Evolutionary conservation across 2,329 filamentous ascomycete genomes (phyloP).

Genomic region (Thermothelomyces thermophilus): DNA sequence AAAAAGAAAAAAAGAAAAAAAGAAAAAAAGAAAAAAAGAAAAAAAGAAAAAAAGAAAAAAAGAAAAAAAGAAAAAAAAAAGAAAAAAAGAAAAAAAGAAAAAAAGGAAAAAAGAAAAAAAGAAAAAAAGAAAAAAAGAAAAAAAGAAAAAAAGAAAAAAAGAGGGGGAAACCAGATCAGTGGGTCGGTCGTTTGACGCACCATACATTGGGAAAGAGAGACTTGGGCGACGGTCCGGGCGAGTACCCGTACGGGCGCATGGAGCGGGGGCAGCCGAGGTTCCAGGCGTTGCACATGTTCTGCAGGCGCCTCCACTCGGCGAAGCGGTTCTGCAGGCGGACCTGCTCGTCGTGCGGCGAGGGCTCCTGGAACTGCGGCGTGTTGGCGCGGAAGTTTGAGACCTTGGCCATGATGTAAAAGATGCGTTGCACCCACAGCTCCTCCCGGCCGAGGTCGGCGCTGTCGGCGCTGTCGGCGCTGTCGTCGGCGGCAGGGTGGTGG

Average conservation of each 20-base stretch:
- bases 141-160: neutral
- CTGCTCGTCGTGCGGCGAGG: slow-evolving; percentile 56
- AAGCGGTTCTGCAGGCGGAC: slow-evolving; percentile 57
- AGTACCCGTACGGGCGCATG: slow-evolving; percentile 79
- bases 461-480: slow-evolving; percentile 38
- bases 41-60: neutral
- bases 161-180: too few relatives aligned
- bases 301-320: slow-evolving; percentile 74
- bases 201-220: slow-evolving; percentile 84
- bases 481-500: slow-evolving; percentile 35
- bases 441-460: slow-evolving; percentile 50
- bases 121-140: neutral
- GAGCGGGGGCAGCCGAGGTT: slow-evolving; percentile 69
- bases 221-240: slow-evolving; percentile 62
- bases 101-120: neutral
- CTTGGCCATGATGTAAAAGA: slow-evolving; percentile 82
- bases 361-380: slow-evolving; percentile 54
- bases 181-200: slow-evolving; percentile 38
- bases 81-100: neutral
- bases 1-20: neutral
- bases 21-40: neutral
- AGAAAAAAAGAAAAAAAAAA: neutral
- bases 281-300: slow-evolving; percentile 77
- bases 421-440: slow-evolving; percentile 81
- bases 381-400: slow-evolving; percentile 77